phyloP scores from a whole-genome alignment of 2,329 filamentous ascomycete species.

The Aspergillus spinulosporus region DNA sequence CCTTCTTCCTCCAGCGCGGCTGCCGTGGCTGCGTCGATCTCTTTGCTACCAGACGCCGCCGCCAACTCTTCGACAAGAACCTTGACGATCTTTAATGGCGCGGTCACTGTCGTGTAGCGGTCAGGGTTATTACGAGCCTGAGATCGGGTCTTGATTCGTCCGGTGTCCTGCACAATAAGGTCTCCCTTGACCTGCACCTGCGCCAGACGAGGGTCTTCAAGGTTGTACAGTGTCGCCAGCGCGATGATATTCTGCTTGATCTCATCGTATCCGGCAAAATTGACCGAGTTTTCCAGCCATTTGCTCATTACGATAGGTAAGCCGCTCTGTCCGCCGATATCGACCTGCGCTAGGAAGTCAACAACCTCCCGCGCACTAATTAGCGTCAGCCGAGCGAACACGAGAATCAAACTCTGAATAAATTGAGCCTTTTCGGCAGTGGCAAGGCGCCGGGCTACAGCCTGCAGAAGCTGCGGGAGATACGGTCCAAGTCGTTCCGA shows the following conservation, averaged over 20 bases:
- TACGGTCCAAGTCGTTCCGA: slow-evolving; percentile 88
- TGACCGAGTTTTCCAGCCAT: slow-evolving; percentile 96
- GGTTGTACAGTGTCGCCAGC: slow-evolving; percentile 82
- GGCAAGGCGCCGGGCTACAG: slow-evolving; percentile 80
- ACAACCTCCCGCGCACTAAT: slow-evolving; percentile 85
- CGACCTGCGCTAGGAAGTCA: slow-evolving; percentile 81
- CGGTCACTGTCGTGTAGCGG: slow-evolving; percentile 81
- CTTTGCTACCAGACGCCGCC: slow-evolving; percentile 66
- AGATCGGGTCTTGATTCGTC: slow-evolving; percentile 90
- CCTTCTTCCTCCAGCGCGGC: slow-evolving; percentile 61
- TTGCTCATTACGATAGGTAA: slow-evolving; percentile 86
- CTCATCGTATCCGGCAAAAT: slow-evolving; percentile 97
- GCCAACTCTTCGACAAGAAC: slow-evolving; percentile 89
- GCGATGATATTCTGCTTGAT: slow-evolving; percentile 96
- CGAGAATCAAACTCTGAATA: slow-evolving; percentile 92
- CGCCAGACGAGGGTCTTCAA: slow-evolving; percentile 77
- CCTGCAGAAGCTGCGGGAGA: slow-evolving; percentile 80
- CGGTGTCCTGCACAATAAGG: slow-evolving; percentile 74
- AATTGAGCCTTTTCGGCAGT: slow-evolving; percentile 83
- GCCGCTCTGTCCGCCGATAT: slow-evolving; percentile 74
- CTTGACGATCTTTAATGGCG: slow-evolving; percentile 93
- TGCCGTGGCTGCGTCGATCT: slow-evolving; percentile 56
- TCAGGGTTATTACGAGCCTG: slow-evolving; percentile 87
- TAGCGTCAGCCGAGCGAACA: slow-evolving; percentile 87
- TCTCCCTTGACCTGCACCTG: slow-evolving; percentile 89